Evolutionary conservation across 345 rosid genomes (phyloP), one percentile per base, ranked within the genome.

Genomic region (Excoecaria agallocha): DNA sequence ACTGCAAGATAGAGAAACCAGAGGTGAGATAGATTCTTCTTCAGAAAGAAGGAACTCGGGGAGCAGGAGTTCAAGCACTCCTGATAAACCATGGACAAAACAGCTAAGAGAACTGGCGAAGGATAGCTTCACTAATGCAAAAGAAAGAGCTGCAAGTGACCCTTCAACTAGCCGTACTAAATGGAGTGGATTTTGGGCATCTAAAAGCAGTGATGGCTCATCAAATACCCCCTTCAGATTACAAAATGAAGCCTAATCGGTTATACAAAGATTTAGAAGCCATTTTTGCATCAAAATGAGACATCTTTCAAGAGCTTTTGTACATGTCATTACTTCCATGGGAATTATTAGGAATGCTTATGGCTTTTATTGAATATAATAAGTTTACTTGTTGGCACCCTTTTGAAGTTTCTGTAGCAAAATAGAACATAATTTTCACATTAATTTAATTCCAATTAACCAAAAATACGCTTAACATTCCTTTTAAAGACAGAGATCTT

Each of bases 61-160:
- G 20, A 88, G 88, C 77, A 55, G 88, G 77, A 88, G 92, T 86
- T 87, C 97, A 0, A 87, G 90, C 16, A 77, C 87, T 15, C 70
- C 80, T 56, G 95, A 88, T 46, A 92, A 80, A 78, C 88, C 93
- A 30, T 86, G 95, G 97, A 63, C 74, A 50, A 87, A 80, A 84
- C 97, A 92, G 65, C 87, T 91, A 19, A 80, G 97, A 72, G 95
- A 92, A 70, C 38, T 91, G 88, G 97, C 96, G 30, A 91, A 82
- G 81, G 88, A 91, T 8, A 89, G 98, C 86, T 92, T 92, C 61
- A 89, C 80, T 3, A 85, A 63, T 82, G 94, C 89, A 45, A 85
- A 87, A 75, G 76, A 81, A 63, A 86, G 72, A 66, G 75, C 52
- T 71, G 80, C 90, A 3, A 84, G 43, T 24, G 98, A 91, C 84